A percentile compares a stretch with the other conserved stretches of the same genome.
Evolutionary conservation across 2,329 filamentous ascomycete species (phyloP).

Genomic region (Lasiodiplodia sp.): DNA sequence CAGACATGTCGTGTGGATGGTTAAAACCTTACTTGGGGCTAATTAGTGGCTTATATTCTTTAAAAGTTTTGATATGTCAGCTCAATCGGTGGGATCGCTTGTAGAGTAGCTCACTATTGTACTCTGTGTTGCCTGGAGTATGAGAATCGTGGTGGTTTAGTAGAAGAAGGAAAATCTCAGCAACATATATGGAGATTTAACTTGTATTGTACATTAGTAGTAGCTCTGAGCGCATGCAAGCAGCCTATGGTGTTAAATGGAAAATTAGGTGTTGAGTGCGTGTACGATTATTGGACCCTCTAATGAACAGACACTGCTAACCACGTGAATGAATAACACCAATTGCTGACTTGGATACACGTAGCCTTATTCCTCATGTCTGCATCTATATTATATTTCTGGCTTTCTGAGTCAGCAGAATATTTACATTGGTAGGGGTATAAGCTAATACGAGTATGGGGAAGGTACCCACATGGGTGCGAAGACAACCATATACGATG

Average conservation of each 20-base stretch:
- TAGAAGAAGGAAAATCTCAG: background rate
- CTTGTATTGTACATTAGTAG: background rate
- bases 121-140: background rate
- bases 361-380: background rate
- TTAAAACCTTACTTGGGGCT: background rate
- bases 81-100: background rate
- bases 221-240: background rate
- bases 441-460: background rate
- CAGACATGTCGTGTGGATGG: background rate
- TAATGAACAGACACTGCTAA: background rate
- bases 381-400: background rate
- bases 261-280: background rate
- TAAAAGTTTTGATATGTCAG: background rate
- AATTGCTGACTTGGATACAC: background rate
- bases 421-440: background rate
- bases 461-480: background rate
- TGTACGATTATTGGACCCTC: background rate
- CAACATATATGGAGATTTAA: no score
- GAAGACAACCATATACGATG: background rate
- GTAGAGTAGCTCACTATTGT: background rate
- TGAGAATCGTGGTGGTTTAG: background rate
- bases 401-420: background rate
- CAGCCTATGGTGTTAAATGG: background rate
- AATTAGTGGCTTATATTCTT: no score
- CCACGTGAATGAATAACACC: background rate